Base-by-base conservation (phyloP, 2,329 filamentous ascomycete genomes). In the Fusarium lateritium region DNA sequence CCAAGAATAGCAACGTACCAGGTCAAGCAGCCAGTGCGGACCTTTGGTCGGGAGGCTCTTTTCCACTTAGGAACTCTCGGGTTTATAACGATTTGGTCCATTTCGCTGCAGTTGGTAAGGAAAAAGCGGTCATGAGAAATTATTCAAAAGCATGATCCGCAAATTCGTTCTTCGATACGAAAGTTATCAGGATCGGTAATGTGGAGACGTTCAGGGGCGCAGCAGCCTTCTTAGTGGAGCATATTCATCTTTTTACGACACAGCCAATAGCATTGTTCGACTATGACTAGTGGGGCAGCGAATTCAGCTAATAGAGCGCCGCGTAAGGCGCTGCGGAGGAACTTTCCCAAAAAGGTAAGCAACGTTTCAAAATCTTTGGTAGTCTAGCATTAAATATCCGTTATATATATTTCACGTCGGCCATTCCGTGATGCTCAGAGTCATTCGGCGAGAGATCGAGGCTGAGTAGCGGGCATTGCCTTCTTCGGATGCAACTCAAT, bases 1-100 rank as follows among this genome's bases (percentile, higher is more conserved):
- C 10, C 10, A 19, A 5, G 2, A 14, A 19, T n/a, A 31, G 28
- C 5, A 34, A 59, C 68, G 17, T 61, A 72, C 70, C 70, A 72
- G 33, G 69, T 70, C 34, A 73, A 47, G 33, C 70, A 73, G 19
- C 70, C 70, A 9, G 70, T 71, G 21, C 70, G 65, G 19, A 64
- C 59, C 54, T 73, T 73, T 8, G 65, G 59, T 36, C 55, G 45
- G 1, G 56, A 72, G 10, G 67, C 67, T 15, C 68, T 51, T 31
- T 51, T 60, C 39, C 58, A 66, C 53, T 69, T 71, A 19, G 50
- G 52, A 28, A 65, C 62, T 36, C 54, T 63, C 3, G 59, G 65
- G 3, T 58, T 4, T 34, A 64, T 24, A 8, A 39, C 55, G 34
- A 58, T 46, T 43, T 60, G 42, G 24, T 47, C 61, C 11, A 44